Conservation (phyloP, 179 eudicot genomes). For the Silene vulgaris region DNA sequence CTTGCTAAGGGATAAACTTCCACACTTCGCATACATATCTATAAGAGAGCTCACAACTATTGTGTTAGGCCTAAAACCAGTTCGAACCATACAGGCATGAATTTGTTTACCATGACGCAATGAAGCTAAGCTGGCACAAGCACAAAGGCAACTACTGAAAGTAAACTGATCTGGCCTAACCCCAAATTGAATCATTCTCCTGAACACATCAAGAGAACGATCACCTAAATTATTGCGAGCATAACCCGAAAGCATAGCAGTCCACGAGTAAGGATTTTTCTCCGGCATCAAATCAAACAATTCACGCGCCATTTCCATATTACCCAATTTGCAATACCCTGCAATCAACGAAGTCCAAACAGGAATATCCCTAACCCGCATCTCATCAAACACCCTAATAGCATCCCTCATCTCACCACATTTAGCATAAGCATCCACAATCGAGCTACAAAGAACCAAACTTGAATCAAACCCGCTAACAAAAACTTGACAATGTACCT, state of each 20-base stretch:
- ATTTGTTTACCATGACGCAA: slow-evolving; percentile 62
- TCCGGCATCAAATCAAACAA: slow-evolving; percentile 63
- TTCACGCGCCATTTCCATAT: slow-evolving; percentile 49
- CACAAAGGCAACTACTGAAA: slow-evolving; percentile 58
- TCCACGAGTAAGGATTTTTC: slow-evolving; percentile 65
- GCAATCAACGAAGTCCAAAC: slow-evolving; percentile 70
- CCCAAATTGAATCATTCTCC: slow-evolving; percentile 39
- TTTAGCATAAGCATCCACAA: slow-evolving; percentile 68
- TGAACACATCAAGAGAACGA: slow-evolving; percentile 45
- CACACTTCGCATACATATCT: slow-evolving; percentile 81
- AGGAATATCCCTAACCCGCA: slow-evolving; percentile 50
- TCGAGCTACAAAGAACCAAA: slow-evolving; percentile 59
- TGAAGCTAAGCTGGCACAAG: slow-evolving; percentile 55
- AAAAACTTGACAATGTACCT: slow-evolving; percentile 62
- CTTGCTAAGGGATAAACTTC: slow-evolving; percentile 44
- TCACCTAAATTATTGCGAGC: slow-evolving; percentile 46
- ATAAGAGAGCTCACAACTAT: slow-evolving; percentile 65
- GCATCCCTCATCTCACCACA: slow-evolving; percentile 52
- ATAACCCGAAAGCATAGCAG: slow-evolving; percentile 63
- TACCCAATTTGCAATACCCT: slow-evolving; percentile 59
- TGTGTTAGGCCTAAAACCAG: slow-evolving; percentile 44
- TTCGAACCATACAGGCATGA: slow-evolving; percentile 52
- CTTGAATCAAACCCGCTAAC: slow-evolving; percentile 44
- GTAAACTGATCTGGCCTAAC: slow-evolving; percentile 63
- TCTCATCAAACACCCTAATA: slow-evolving; percentile 57